Evolutionary conservation across 345 rosid genomes (phyloP), one percentile per base, ranked within the genome.

Genomic region (Populus tremula): DNA sequence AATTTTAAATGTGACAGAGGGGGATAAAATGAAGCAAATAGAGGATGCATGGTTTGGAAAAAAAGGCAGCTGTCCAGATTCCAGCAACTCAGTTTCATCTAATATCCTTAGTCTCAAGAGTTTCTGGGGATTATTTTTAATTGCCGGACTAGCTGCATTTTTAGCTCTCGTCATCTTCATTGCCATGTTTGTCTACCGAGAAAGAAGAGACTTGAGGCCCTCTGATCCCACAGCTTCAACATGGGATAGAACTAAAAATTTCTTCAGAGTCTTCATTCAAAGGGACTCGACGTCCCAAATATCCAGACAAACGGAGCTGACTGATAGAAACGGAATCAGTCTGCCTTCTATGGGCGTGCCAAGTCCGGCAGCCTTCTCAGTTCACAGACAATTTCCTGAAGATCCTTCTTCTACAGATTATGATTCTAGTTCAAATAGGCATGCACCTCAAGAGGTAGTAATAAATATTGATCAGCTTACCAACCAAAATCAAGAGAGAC

Each of bases 101-200:
- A 29, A n/a, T 12, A 77, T 71, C 41, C 78, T 81, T 6, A 50
- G 84, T 59, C 73, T 81, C 27, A 18, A 73, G 13, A 77, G 78
- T 63, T 77, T 81, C 71, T 73, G 72, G 78, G 80, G 84, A 3
- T 69, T 81, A 33, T 81, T 81, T 31, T 29, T 81, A 12, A 77
- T 81, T 6, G 81, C 81, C 0, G 84, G 84, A 62, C 2, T 69
- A 27, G 78, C 71, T 67, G 69, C 80, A 5, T 25, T 45, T 6
- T 16, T 61, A 33, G 74, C 84, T 35, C 65, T 81, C 47, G 11
- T 76, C 1, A 66, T 72, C 56, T 81, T 67, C 36, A 0, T 29
- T 0, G 71, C 23, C 49, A 56, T n/a, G 45, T 81, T 81, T 12
- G 12, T 71, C 14, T 81, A 68, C 39, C 74, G 63, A 68, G 67